phyloP scores from a whole-genome alignment of 768 basidiomycete species.

The Myochromella boudieri region DNA sequence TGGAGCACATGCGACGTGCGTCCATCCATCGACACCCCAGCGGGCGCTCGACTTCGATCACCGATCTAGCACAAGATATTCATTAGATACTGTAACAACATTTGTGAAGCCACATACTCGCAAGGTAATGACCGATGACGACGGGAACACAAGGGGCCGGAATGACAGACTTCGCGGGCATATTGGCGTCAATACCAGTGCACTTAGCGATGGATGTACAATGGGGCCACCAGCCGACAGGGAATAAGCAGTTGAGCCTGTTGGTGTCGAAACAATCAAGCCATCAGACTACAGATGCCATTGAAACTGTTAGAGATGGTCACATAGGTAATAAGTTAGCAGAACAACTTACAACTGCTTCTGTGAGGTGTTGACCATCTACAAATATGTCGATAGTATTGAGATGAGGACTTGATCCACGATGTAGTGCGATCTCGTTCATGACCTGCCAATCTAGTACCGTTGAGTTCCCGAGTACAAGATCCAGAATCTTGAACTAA shows the following conservation, averaged over 20 bases:
- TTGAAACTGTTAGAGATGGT: conserved; percentile 6
- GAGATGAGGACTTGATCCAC: conserved; percentile 87
- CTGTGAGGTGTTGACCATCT: conserved; percentile 92
- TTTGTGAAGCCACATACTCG: conserved; percentile 49
- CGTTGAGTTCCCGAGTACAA: conserved; percentile 5
- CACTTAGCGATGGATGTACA: conserved; percentile 88
- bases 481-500: conserved; percentile 15
- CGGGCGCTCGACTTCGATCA: conserved; percentile 79
- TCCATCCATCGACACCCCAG: conserved; percentile 93
- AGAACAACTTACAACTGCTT: conserved; percentile 76
- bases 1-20: conserved; percentile 78
- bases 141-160: conserved; percentile 87
- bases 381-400: conserved; percentile 94
- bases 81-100: background rate
- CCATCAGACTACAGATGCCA: conserved; percentile 85
- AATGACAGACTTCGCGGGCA: conserved; percentile 92
- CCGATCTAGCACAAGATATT: conserved; percentile 78
- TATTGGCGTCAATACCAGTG: conserved; percentile 92
- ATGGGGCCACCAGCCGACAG: conserved; percentile 95
- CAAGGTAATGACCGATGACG: conserved; percentile 72
- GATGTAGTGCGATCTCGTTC: conserved; percentile 94
- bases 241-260: conserved; percentile 95
- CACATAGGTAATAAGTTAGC: background rate
- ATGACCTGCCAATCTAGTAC: conserved; percentile 90
- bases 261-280: conserved; percentile 91